A percentile compares a stretch with the other conserved stretches of the same genome.
Evolutionary conservation across 75 land plant genomes (phyloP).

Genomic region (Selaginella moellendorffii): DNA sequence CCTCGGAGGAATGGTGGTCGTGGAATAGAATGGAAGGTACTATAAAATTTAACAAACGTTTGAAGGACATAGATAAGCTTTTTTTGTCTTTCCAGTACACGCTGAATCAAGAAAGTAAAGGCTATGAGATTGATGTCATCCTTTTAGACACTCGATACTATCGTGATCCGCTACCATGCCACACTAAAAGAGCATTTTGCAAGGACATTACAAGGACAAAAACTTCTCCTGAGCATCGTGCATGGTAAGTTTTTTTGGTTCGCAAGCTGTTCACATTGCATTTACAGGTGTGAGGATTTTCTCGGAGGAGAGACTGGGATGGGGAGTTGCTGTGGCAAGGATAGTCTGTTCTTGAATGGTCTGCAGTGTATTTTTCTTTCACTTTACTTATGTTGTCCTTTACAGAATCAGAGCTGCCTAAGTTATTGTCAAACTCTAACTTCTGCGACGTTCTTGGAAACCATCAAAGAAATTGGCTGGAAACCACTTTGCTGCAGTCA

Average conservation of each 20-base stretch:
- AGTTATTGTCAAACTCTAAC: background rate
- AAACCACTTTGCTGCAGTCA: conserved; percentile 12
- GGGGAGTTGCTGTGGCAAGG: conserved; percentile 26
- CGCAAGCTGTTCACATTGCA: background rate
- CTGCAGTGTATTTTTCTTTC: background rate
- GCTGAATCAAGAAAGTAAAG: conserved; percentile 18
- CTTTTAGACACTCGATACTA: conserved; percentile 26
- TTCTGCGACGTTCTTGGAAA: conserved; percentile 16
- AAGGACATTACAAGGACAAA: conserved; percentile 11
- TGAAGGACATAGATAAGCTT: background rate
- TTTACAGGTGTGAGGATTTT: conserved; percentile 25
- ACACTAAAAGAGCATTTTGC: conserved; percentile 19
- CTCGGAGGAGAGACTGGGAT: conserved; percentile 18
- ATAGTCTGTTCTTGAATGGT: conserved; percentile 20
- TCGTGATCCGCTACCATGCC: conserved; percentile 27
- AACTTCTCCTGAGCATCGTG: conserved; percentile 7
- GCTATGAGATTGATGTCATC: conserved; percentile 18
- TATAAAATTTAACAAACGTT: background rate
- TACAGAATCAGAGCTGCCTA: no score
- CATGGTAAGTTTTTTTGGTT: conserved; percentile 11
- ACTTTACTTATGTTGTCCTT: background rate
- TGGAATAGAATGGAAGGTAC: conserved; percentile 27
- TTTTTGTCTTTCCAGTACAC: conserved; percentile 19
- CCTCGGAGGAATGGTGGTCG: conserved; percentile 18
- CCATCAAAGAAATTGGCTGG: conserved; percentile 20